phyloP scores from a whole-genome alignment of 2,329 filamentous ascomycete genomes.

The Colletotrichum gloeosporioides region DNA sequence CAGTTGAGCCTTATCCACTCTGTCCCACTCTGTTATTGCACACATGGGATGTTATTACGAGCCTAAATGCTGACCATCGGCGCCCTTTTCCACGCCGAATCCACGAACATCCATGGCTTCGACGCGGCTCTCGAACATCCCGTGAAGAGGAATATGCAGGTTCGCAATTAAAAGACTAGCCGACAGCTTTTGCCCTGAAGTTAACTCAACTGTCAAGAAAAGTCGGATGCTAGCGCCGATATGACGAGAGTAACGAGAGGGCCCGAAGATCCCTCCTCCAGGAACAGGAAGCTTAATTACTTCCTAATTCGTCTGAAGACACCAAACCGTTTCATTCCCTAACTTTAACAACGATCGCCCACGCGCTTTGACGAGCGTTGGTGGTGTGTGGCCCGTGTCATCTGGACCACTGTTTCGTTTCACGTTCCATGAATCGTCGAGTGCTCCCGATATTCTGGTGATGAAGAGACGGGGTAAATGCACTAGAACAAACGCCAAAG shows the following conservation, averaged over 20 bases:
- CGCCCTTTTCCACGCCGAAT: not conserved
- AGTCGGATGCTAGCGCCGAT: not conserved
- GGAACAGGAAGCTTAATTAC: not conserved
- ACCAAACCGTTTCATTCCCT: not conserved
- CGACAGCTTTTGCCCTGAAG: not conserved
- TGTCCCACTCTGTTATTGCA: not conserved
- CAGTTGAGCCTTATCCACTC: not conserved
- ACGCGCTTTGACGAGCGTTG: not conserved
- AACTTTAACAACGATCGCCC: not conserved
- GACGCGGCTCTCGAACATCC: not conserved
- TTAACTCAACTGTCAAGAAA: not conserved
- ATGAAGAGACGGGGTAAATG: not conserved
- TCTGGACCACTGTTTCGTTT: conserved; percentile 7
- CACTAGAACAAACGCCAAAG: not conserved
- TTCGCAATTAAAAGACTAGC: not conserved
- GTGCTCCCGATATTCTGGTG: not conserved
- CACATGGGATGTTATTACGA: not conserved
- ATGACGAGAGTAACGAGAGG: not conserved
- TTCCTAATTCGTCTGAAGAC: not conserved
- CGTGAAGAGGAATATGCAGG: not conserved
- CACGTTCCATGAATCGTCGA: not conserved
- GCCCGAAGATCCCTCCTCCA: not conserved
- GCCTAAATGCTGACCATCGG: not conserved
- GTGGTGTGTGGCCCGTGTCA: not conserved
- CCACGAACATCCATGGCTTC: not conserved